A percentile compares a stretch with the other conserved stretches of the same genome.
Conservation (phyloP, 768 basidiomycete genomes). For the Termitomyces sp. region DNA sequence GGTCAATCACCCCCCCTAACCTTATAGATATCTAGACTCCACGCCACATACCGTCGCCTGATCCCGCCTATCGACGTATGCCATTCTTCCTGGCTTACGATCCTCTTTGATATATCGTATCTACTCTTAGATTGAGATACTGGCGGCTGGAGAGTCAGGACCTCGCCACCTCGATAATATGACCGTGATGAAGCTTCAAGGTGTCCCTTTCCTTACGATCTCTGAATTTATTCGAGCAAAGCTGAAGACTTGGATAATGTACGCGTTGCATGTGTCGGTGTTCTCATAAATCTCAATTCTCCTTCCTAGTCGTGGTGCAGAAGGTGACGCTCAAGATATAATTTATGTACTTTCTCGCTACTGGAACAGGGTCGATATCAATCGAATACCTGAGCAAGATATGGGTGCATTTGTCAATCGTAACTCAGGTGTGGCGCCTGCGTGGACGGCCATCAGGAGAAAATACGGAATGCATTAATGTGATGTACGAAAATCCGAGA, state of each 20-base stretch:
- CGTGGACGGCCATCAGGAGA: slow-evolving; percentile 70
- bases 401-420: slow-evolving; percentile 71
- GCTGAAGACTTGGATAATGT: slow-evolving; percentile 80
- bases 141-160: slow-evolving; percentile 77
- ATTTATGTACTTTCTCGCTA: slow-evolving; percentile 62
- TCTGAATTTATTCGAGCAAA: slow-evolving; percentile 86
- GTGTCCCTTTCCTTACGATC: slow-evolving; percentile 75
- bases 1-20: slow-evolving; percentile 1
- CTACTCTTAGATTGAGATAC: slow-evolving; percentile 63
- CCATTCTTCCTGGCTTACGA: slow-evolving; percentile 3
- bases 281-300: slow-evolving; percentile 12
- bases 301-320: slow-evolving; percentile 52
- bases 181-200: slow-evolving; percentile 63
- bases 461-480: slow-evolving; percentile 57
- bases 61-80: slow-evolving; percentile 77
- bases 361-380: slow-evolving; percentile 82
- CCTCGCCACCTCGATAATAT: slow-evolving; percentile 66
- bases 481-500: slow-evolving; percentile 1
- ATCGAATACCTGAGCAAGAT: slow-evolving; percentile 80
- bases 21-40: slow-evolving; percentile 42
- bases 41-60: slow-evolving; percentile 66
- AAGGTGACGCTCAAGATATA: slow-evolving; percentile 77
- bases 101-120: slow-evolving; percentile 2
- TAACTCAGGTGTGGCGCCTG: slow-evolving; percentile 55
- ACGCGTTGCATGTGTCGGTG: slow-evolving; percentile 22